phyloP scores from a whole-genome alignment of 2,329 filamentous ascomycete genomes.

The Paraphoma chrysanthemicola region DNA sequence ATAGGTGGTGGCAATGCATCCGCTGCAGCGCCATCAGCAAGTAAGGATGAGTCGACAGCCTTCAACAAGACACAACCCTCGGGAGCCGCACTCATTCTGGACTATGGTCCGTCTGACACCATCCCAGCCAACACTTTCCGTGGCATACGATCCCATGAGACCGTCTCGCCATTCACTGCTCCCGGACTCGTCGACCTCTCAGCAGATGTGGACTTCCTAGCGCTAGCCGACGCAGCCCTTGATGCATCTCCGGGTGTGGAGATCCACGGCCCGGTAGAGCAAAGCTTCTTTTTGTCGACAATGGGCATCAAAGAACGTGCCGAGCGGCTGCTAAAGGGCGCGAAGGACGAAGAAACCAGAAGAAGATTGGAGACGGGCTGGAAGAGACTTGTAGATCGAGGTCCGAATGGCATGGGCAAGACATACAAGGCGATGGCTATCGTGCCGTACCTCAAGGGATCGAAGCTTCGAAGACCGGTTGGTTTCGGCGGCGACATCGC shows the following conservation, averaged over 20 bases:
- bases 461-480: slow-evolving; percentile 73
- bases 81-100: slow-evolving; percentile 91
- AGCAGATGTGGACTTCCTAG: slow-evolving; percentile 92
- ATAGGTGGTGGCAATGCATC: slow-evolving; percentile 72
- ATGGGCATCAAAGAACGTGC: slow-evolving; percentile 74
- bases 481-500: slow-evolving; percentile 79
- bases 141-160: slow-evolving; percentile 79
- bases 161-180: slow-evolving; percentile 78
- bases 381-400: slow-evolving; percentile 82
- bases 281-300: slow-evolving; percentile 76
- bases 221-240: slow-evolving; percentile 81
- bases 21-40: slow-evolving; percentile 16
- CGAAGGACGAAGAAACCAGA: slow-evolving; percentile 47
- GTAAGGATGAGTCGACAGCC: slow-evolving; percentile 12
- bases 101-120: slow-evolving; percentile 82
- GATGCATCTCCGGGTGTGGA: slow-evolving; percentile 80
- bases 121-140: slow-evolving; percentile 90
- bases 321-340: slow-evolving; percentile 34
- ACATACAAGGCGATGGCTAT: slow-evolving; percentile 94
- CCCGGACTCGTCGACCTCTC: slow-evolving; percentile 88
- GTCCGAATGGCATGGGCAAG: slow-evolving; percentile 88
- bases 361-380: slow-evolving; percentile 74
- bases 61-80: slow-evolving; percentile 68
- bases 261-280: slow-evolving; percentile 89
- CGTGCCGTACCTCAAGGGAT: slow-evolving; percentile 71